These are phyloP conservation scores for Pythium pyrilobum DNA, from an alignment of 352 stramenopile species.

Conservation along the genomic window DNA sequence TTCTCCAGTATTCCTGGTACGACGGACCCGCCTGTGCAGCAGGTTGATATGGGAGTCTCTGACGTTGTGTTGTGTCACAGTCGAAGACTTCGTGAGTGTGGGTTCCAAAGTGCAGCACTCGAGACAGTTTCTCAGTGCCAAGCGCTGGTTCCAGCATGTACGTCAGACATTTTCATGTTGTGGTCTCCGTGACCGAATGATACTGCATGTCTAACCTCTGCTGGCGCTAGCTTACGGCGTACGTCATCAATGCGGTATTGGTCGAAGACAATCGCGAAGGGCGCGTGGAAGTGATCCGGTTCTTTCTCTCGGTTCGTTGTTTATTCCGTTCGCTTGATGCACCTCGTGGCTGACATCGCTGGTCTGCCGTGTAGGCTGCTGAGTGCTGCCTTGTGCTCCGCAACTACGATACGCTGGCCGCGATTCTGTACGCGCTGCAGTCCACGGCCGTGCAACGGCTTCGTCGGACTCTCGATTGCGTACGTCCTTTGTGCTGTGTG, in stretches of 20 bases:
- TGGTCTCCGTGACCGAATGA: background rate
- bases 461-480: slow-evolving; percentile 63
- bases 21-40: too few species aligned
- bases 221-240: slow-evolving; percentile 73
- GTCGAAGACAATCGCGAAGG: slow-evolving; percentile 61
- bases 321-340: background rate
- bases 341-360: background rate
- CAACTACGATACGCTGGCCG: slow-evolving; percentile 80
- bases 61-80: slow-evolving; percentile 19
- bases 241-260: slow-evolving; percentile 78
- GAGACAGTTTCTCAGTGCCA: slow-evolving; percentile 52
- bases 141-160: slow-evolving; percentile 85
- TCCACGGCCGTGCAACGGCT: slow-evolving; percentile 84
- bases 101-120: slow-evolving; percentile 52
- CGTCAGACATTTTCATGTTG: too few species aligned
- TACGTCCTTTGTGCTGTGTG: slow-evolving; percentile 24
- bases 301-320: slow-evolving; percentile 61
- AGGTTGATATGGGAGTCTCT: background rate
- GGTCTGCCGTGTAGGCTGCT: slow-evolving; percentile 33
- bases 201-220: too few species aligned
- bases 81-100: slow-evolving; percentile 63
- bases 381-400: slow-evolving; percentile 65
- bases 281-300: slow-evolving; percentile 64
- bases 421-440: slow-evolving; percentile 82
- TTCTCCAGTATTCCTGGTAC: slow-evolving; percentile 77